phyloP scores from a whole-genome alignment of 2,329 filamentous ascomycete genomes.

The Cryphonectria parasitica region DNA sequence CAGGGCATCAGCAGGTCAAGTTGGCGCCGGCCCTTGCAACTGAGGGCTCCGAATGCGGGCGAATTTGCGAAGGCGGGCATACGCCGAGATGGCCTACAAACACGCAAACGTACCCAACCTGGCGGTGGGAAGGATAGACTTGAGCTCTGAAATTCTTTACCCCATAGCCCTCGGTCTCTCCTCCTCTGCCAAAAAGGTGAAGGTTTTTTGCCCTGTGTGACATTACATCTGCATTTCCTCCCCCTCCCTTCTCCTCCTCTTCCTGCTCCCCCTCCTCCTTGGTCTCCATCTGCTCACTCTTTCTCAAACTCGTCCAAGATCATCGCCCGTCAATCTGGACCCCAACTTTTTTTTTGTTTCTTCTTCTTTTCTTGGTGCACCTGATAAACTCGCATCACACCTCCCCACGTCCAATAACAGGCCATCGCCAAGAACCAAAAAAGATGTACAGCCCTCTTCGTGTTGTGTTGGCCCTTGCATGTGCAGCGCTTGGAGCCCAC shows the following conservation, averaged over 20 bases:
- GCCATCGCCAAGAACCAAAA: slow-evolving; percentile 17
- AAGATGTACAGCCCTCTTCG: slow-evolving; percentile 5
- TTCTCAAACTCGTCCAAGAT: not conserved
- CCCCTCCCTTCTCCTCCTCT: not conserved
- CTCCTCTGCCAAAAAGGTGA: not conserved
- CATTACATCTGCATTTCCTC: not conserved
- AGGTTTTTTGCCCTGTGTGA: not conserved
- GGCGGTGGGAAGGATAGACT: not conserved
- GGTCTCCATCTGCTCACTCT: not conserved
- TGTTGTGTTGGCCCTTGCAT: slow-evolving; percentile 5
- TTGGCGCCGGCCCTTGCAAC: not conserved
- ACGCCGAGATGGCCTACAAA: not conserved
- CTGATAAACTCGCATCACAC: not conserved
- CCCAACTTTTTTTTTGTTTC: not conserved
- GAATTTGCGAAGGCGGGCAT: not conserved
- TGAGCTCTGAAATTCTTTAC: not conserved
- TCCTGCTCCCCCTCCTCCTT: not conserved
- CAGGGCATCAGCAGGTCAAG: not conserved
- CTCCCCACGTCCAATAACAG: not conserved
- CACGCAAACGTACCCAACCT: not conserved
- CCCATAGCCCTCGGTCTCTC: not conserved
- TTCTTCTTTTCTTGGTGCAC: too few species aligned
- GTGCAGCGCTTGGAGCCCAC: slow-evolving; percentile 3
- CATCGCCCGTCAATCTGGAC: slow-evolving; percentile 1
- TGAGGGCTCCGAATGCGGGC: not conserved